These are phyloP conservation scores for Carnegiea gigantea DNA, from an alignment of 179 eudicot genomes.

Conservation along the genomic window DNA sequence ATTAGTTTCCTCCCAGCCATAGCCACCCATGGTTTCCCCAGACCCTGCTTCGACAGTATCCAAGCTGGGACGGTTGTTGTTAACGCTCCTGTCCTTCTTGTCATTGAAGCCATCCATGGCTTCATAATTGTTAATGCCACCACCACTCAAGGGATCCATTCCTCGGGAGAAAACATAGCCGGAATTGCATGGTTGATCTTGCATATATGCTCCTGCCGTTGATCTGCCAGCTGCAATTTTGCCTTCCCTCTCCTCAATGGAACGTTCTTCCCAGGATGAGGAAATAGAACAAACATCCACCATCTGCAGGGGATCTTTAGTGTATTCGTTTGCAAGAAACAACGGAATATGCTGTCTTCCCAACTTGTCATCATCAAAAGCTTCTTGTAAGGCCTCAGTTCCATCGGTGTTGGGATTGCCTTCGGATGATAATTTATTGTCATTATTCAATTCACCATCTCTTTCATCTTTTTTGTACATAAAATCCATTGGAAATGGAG, in stretches of 20 bases:
- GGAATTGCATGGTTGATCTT: slow-evolving; percentile 22
- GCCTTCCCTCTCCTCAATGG: slow-evolving; percentile 21
- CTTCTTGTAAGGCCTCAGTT: slow-evolving; percentile 22
- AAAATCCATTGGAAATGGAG: slow-evolving; percentile 84
- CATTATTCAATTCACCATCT: slow-evolving; percentile 30
- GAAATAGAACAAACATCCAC: slow-evolving; percentile 26
- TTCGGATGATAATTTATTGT: slow-evolving; percentile 29
- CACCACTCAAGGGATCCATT: slow-evolving; percentile 23
- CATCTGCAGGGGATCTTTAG: slow-evolving; percentile 28
- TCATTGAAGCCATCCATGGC: background rate
- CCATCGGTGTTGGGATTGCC: slow-evolving; percentile 25
- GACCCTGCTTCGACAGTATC: background rate
- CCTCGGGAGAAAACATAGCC: slow-evolving; percentile 22
- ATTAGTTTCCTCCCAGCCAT: slow-evolving; percentile 16
- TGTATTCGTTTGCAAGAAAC: slow-evolving; percentile 26
- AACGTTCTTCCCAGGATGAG: slow-evolving; percentile 31
- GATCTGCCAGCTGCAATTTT: slow-evolving; percentile 27
- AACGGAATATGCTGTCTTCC: slow-evolving; percentile 22
- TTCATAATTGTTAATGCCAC: slow-evolving; percentile 26
- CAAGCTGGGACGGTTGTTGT: background rate
- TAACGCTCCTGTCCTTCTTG: background rate
- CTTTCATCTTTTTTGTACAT: slow-evolving; percentile 45
- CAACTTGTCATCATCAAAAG: slow-evolving; percentile 28
- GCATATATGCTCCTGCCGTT: slow-evolving; percentile 25
- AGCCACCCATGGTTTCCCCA: background rate